A percentile compares a stretch with the other conserved stretches of the same genome.
These are phyloP conservation scores for Neurospora sp. DNA, from an alignment of 495 filamentous ascomycete species.

Conservation along the genomic window DNA sequence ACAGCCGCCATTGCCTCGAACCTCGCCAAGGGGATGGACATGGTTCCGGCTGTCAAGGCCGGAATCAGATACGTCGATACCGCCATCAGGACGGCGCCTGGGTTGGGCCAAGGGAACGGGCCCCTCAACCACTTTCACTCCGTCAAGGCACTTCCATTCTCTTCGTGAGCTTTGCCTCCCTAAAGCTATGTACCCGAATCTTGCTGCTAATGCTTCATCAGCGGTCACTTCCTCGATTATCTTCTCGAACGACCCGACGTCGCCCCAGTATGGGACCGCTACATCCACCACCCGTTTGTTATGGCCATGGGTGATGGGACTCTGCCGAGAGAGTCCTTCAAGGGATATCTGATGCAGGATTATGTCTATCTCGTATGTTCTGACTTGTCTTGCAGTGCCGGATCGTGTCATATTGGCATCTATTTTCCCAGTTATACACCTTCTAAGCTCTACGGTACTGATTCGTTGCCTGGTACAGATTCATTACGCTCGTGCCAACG, in stretches of 20 bases:
- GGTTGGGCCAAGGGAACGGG: slow-evolving; percentile 71
- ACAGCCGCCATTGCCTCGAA: slow-evolving; percentile 81
- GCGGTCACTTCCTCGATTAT: slow-evolving; percentile 77
- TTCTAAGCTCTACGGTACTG: background rate
- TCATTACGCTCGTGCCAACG: slow-evolving; percentile 78
- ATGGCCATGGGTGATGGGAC: slow-evolving; percentile 61
- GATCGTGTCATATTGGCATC: background rate
- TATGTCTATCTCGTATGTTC: slow-evolving; percentile 69
- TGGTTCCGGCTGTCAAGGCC: slow-evolving; percentile 54
- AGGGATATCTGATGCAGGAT: slow-evolving; percentile 79
- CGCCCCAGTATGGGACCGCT: slow-evolving; percentile 54
- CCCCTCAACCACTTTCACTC: slow-evolving; percentile 96
- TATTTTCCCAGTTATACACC: background rate
- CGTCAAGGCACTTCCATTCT: slow-evolving; percentile 64
- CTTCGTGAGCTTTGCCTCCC: slow-evolving; percentile 50
- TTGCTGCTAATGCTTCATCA: slow-evolving; percentile 18
- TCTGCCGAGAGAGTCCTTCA: slow-evolving; percentile 63
- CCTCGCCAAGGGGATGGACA: slow-evolving; percentile 50
- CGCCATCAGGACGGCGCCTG: slow-evolving; percentile 66
- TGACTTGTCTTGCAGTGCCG: background rate
- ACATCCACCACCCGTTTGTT: slow-evolving; percentile 75
- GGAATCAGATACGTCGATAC: slow-evolving; percentile 75
- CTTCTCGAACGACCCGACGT: slow-evolving; percentile 68
- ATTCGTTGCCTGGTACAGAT: slow-evolving; percentile 35
- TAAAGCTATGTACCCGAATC: slow-evolving; percentile 6